Base-by-base conservation (phyloP, 345 rosid genomes). In the Gynandropsis gynandra region DNA sequence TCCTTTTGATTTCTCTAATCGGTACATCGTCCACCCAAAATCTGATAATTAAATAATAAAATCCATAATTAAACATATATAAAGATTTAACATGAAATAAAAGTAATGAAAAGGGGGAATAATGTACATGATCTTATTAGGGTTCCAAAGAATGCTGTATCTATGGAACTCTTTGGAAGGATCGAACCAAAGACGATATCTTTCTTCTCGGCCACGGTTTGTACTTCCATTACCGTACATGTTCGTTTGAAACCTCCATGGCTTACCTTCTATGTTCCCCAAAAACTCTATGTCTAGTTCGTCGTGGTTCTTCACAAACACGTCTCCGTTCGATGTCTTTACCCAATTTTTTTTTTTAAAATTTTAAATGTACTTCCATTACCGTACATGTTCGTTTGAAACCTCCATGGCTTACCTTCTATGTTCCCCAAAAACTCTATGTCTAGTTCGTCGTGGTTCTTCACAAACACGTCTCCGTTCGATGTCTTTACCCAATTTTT, bases 311-410 rank as follows among this genome's bases (percentile, higher is more conserved):
- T 79, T 85, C 72, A 76, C 79, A 50, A 82, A 90, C 43, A 82
- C 84, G 34, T 85, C 98, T 0, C 61, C 81, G 33, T 92, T 92
- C 42, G 96, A 87, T 48, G 93, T 77, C 96, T 87, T 24, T 5
- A 24, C n/a, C n/a, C n/a, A n/a, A n/a, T n/a, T n/a, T n/a, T n/a
- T n/a, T n/a, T n/a, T n/a, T n/a, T n/a, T n/a, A n/a, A n/a, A n/a
- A n/a, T n/a, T n/a, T n/a, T n/a, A n/a, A n/a, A n/a, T n/a, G 88
- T 82, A 77, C 98, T 92, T 4, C 98, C 97, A 47, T 92, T 87
- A 0, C 93, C 95, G 14, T 92, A 92, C 70, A 87, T 54, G 63
- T 87, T 92, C 0, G 98, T 92, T 45, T 92, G 98, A 53, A 92
- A 82, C 43, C 89, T 77, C 96, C 96, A 92, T 13, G 90, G 83